Conservation (phyloP, 2,329 filamentous ascomycete species). For the Aspergillus hiratsukae region DNA sequence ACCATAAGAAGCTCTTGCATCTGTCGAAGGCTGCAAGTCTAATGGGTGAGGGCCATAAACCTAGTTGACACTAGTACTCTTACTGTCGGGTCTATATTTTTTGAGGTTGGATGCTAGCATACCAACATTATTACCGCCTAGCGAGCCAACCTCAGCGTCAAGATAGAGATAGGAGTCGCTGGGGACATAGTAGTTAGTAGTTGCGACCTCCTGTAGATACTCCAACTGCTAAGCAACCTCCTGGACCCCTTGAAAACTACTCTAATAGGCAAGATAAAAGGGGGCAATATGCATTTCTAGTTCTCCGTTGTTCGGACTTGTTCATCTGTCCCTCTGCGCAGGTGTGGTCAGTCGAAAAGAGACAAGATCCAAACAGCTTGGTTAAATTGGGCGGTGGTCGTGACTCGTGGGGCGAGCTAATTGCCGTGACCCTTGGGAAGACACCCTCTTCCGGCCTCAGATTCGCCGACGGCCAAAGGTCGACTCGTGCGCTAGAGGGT, state of each 20-base stretch:
- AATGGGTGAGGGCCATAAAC: not conserved
- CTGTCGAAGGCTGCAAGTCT: not conserved
- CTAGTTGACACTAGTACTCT: not conserved
- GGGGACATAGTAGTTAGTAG: not conserved
- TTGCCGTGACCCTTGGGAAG: conserved; percentile 19
- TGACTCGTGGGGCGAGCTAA: conserved; percentile 27
- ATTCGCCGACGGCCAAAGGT: conserved; percentile 29
- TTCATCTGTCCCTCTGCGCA: not conserved
- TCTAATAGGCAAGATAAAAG: not conserved
- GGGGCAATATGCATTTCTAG: not conserved
- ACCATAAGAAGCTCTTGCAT: not conserved
- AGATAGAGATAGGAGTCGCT: not conserved
- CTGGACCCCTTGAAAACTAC: not conserved
- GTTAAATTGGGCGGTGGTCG: conserved; percentile 17
- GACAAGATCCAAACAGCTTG: conserved; percentile 10
- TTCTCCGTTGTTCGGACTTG: not conserved
- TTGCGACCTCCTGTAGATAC: not conserved
- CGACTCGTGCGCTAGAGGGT: conserved; percentile 24
- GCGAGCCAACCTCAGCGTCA: not conserved
- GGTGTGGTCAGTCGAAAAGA: not conserved
- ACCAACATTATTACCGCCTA: not conserved
- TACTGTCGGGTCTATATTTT: not conserved
- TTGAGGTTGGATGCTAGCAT: not conserved
- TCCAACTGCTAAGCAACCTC: not conserved
- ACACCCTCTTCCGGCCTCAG: conserved; percentile 21